Base-by-base conservation (phyloP, 495 filamentous ascomycete genomes). In the Talaromyces thailandensis region DNA sequence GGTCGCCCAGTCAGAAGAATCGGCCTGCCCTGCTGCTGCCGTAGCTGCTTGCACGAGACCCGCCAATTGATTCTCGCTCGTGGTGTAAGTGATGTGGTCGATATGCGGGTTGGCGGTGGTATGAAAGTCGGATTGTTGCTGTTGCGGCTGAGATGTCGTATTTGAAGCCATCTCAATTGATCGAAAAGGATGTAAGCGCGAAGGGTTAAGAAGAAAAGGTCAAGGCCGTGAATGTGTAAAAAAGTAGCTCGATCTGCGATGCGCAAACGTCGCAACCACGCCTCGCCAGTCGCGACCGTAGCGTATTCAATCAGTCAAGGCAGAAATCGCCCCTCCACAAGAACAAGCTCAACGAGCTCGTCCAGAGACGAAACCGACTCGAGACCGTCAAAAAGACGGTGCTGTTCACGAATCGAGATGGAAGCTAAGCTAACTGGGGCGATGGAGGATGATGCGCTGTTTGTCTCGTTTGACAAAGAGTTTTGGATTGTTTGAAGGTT, bases 1-100 rank as follows among this genome's bases (percentile, higher is more conserved):
- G 0, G 74, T 71, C 11, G 77, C 73, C 72, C 75, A 76, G 50
- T 80, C 72, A 29, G 75, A 37, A 3, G 35, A 75, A 21, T 75
- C 74, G 50, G 79, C 79, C 65, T 83, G 79, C 12, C 75, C 79
- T 31, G 81, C 81, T 25, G 81, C 81, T 0, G 78, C 77, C 2
- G 78, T 82, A 0, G 81, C 81, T 56, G 81, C 81, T 66, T 83
- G 77, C 6, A 83, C 75, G 56, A 83, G 61, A 8, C 79, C 81
- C 1, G 79, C 81, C n/a, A 83, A 70, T 61, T 81, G 77, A 62
- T 78, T 79, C 52, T 79, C 78, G 23, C 69, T 79, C 0, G 75
- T 70, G 21, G 73, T 68, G 65, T 80, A 79, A 29, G 66, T 73
- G 28, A 61, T 77, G 21, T 75, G 67, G 16, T 80, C 76, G 9